Base-by-base conservation (phyloP, 768 basidiomycete genomes). In the Amanita phalloides region DNA sequence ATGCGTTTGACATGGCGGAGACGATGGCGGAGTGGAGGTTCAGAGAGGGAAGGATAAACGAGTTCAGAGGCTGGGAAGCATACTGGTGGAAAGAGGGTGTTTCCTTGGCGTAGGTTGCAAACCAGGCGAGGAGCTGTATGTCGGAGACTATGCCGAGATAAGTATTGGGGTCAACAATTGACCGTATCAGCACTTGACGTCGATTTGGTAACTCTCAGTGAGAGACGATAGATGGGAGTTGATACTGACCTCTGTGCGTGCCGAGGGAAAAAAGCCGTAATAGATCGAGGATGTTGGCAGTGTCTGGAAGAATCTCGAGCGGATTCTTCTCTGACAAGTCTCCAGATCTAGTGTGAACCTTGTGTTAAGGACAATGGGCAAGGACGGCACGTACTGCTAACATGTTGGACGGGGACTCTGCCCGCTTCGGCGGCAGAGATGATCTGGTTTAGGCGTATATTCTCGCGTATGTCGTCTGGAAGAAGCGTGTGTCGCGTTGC, bases 281-380 rank as follows among this genome's bases (percentile, higher is more conserved):
- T 1, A 90, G 66, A 2, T 79, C 75, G 10, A 88, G 63, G 21
- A 86, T 59, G 2, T 74, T 82, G 2, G 86, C 83, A 39, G 81
- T 75, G 53, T 84, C 66, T 0, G 82, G 74, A 6, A 89, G 63
- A 20, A 69, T 70, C 49, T 85, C 76, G 28, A 90, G 71, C 7
- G 85, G 82, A 55, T 91, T 90, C 72, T 91, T 91, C 65, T 89
- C 84, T 10, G 89, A 90, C 32, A 90, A 71, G 64, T 91, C 89
- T 91, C 45, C 5, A 44, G 25, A 17, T 13, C n/a, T 7, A 28
- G 43, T 48, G 37, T 55, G 58, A 14, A 4, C 42, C 21, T 25
- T 32, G 23, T 6, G n/a, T 17, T n/a, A 45, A 6, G 26, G n/a
- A 11, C 36, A 7, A 32, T 11, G 3, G 23, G n/a, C 37, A 44